A percentile compares a stretch with the other conserved stretches of the same genome.
These are phyloP conservation scores for Aspergillus pseudoviridinutans DNA, from an alignment of 2,329 filamentous ascomycete species.

Conservation along the genomic window DNA sequence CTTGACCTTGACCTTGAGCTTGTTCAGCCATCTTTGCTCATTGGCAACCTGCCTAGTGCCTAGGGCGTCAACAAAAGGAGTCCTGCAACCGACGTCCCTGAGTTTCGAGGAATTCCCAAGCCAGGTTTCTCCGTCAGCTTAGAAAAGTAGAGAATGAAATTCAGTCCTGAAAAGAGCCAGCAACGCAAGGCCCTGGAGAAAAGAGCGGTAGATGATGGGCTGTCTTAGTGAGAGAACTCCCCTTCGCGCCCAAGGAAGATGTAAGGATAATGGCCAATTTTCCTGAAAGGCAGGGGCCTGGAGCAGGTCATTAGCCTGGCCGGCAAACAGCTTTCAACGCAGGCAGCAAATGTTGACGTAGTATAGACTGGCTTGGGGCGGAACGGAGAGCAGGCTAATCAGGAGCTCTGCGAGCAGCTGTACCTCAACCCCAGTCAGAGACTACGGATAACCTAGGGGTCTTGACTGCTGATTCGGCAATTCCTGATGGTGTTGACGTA, in stretches of 20 bases:
- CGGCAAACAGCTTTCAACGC: neutral
- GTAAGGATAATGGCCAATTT: neutral
- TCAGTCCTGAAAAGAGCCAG: slow-evolving; percentile 1
- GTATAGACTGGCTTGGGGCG: slow-evolving; percentile 19
- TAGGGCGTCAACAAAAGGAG: neutral
- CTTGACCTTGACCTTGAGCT: slow-evolving; percentile 14
- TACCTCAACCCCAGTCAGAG: neutral
- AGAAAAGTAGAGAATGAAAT: slow-evolving; percentile 3
- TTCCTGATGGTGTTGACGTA: slow-evolving; percentile 20
- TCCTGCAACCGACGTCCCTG: slow-evolving; percentile 1
- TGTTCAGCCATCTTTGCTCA: slow-evolving; percentile 20
- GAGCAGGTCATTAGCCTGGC: neutral
- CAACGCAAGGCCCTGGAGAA: neutral
- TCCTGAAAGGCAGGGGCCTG: neutral
- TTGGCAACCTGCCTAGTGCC: slow-evolving; percentile 3
- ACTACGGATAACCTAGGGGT: neutral
- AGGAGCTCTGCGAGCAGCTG: neutral
- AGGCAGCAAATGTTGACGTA: slow-evolving; percentile 32
- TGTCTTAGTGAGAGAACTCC: neutral
- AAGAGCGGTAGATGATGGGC: neutral
- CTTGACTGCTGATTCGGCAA: slow-evolving; percentile 10
- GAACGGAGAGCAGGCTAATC: neutral
- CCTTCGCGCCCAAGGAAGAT: neutral
- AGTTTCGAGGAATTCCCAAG: slow-evolving; percentile 2
- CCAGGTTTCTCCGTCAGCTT: neutral